Evolutionary conservation across 768 basidiomycete species (phyloP), one percentile per base, ranked within the genome.

Genomic region (Cyathus striatus): DNA sequence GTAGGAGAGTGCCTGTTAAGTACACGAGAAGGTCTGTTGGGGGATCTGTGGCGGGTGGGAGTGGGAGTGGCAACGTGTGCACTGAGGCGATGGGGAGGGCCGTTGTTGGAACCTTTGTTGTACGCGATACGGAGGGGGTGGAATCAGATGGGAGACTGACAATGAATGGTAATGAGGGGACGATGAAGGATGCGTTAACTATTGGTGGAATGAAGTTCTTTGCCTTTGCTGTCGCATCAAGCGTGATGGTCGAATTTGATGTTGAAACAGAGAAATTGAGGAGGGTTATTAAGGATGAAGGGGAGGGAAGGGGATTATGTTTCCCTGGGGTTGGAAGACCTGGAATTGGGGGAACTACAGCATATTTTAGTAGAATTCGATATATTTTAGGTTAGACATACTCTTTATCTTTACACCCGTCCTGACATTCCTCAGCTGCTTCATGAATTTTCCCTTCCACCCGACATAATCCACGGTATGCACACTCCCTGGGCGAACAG

Each of bases 21-120:
- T 64, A 59, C 25, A 88, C 62, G 24, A 60, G 49, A 18, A 90
- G 53, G 1, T 83, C 78, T 40, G 83, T 72, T 54, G 87, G 89
- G 10, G 84, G 83, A 51, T 80, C 79, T 0, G 78, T 81, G n/a
- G n/a, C n/a, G n/a, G n/a, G n/a, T n/a, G n/a, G n/a, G 37, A 86
- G 70, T 1, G 59, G 54, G 55, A 87, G 81, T 2, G 83, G 76
- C 2, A 65, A 57, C 3, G 79, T 77, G 30, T 66, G 54, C 13
- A 81, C 75, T 4, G 74, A 65, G 16, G 80, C 83, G 4, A 88
- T 60, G 1, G 76, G 69, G 30, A 79, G 50, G 1, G 58, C 42
- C n/a, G n/a, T n/a, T n/a, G n/a, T n/a, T n/a, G n/a, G n/a, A n/a
- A n/a, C n/a, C n/a, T n/a, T n/a, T n/a, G n/a, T n/a, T n/a, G n/a